Conservation (phyloP, 2,329 filamentous ascomycete species). For the Fusarium coffeatum region DNA sequence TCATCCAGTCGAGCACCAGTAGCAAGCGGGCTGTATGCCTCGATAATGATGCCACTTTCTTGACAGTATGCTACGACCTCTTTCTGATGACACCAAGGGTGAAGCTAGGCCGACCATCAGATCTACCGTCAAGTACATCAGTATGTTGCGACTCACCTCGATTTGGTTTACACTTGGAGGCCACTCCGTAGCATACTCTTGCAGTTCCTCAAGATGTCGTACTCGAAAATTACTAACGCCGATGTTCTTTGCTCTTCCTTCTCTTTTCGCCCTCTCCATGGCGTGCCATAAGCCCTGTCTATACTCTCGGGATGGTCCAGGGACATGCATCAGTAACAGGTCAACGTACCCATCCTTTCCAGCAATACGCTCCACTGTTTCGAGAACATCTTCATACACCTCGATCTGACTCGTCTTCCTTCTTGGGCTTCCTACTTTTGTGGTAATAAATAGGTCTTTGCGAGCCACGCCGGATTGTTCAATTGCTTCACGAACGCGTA, state of each 20-base stretch:
- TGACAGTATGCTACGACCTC: constrained; percentile 69
- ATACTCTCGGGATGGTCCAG: constrained; percentile 64
- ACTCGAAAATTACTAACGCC: constrained; percentile 80
- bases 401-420: constrained; percentile 54
- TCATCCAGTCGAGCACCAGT: constrained; percentile 59
- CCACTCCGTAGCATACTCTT: constrained; percentile 71
- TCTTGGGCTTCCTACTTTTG: constrained; percentile 70
- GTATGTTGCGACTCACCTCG: constrained; percentile 62
- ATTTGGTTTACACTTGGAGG: constrained; percentile 81
- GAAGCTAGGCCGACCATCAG: constrained; percentile 63
- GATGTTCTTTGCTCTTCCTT: constrained; percentile 72
- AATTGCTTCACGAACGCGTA: constrained; percentile 73
- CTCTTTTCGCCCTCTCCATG: constrained; percentile 69
- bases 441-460: constrained; percentile 74
- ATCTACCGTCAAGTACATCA: not conserved
- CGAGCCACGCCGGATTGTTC: constrained; percentile 65
- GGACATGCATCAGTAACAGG: constrained; percentile 76
- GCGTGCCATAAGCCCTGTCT: constrained; percentile 74
- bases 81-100: constrained; percentile 74
- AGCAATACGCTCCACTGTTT: constrained; percentile 72
- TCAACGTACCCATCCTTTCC: constrained; percentile 73
- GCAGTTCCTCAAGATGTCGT: constrained; percentile 75
- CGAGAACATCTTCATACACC: constrained; percentile 68
- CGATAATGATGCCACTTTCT: constrained; percentile 75
- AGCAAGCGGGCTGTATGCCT: constrained; percentile 56